These are phyloP conservation scores for Abortiporus biennis DNA, from an alignment of 1,284 basidiomycete species.

Conservation along the genomic window DNA sequence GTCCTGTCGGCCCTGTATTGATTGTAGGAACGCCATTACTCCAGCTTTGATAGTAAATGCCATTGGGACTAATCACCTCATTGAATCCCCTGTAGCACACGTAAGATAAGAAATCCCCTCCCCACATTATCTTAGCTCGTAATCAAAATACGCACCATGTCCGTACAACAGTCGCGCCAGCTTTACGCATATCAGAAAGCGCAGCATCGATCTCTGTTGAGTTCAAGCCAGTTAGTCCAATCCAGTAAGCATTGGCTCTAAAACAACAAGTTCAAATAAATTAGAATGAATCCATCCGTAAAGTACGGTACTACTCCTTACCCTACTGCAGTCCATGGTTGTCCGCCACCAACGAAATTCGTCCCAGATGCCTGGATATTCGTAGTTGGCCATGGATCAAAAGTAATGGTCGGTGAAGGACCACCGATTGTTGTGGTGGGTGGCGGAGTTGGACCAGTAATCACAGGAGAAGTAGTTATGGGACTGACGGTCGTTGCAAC, in stretches of 20 bases:
- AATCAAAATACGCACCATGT: constrained; percentile 45
- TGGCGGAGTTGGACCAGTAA: constrained; percentile 12
- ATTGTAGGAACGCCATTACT: constrained; percentile 43
- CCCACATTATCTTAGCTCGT: no score
- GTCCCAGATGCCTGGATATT: constrained; percentile 47
- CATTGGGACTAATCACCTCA: constrained; percentile 50
- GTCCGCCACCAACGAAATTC: constrained; percentile 44
- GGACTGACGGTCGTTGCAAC: no score
- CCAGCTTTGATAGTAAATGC: constrained; percentile 55
- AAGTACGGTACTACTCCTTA: constrained; percentile 13
- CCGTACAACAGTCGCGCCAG: constrained; percentile 51
- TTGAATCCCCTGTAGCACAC: constrained; percentile 42
- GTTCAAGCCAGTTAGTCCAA: constrained; percentile 35
- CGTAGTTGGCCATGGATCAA: constrained; percentile 28
- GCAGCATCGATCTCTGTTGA: constrained; percentile 38
- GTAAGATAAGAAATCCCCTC: not conserved
- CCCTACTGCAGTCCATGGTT: constrained; percentile 46
- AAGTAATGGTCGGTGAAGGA: constrained; percentile 19
- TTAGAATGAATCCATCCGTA: not conserved
- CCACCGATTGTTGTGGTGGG: constrained; percentile 19
- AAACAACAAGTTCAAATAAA: not conserved
- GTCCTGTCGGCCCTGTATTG: constrained; percentile 48
- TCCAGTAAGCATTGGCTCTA: constrained; percentile 47
- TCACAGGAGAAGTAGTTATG: constrained; percentile 11
- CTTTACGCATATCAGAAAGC: constrained; percentile 44